Conservation (phyloP, 495 filamentous ascomycete species). For the Paragyromitra xinjiangensis region DNA sequence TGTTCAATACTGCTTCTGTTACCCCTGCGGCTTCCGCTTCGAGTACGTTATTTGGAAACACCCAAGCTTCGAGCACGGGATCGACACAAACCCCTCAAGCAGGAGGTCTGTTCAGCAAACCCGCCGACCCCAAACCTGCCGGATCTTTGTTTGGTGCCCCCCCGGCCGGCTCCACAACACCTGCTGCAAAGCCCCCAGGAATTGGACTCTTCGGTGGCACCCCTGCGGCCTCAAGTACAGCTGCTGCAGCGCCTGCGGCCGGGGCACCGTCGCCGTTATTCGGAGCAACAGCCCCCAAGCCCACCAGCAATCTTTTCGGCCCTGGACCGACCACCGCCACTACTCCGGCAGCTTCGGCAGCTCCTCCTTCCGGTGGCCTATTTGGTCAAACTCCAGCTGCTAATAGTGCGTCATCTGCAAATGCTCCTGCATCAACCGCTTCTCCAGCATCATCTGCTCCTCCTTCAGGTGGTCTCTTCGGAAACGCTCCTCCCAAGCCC, state of each 20-base stretch:
- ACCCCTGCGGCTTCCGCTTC: constrained; percentile 13
- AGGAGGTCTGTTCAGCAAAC: constrained; percentile 41
- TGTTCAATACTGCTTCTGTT: constrained; percentile 28
- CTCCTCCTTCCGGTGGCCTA: constrained; percentile 20
- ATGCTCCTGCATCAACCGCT: constrained; percentile 27
- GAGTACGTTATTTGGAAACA: constrained; percentile 43
- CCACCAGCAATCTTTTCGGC: constrained; percentile 19
- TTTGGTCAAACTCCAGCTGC: constrained; percentile 26
- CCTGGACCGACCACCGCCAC: constrained; percentile 11
- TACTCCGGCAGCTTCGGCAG: constrained; percentile 17
- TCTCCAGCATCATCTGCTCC: constrained; percentile 21
- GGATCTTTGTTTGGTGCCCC: constrained; percentile 37
- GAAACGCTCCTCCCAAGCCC: constrained; percentile 21
- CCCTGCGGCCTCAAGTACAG: constrained; percentile 29
- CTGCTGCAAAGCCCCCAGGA: constrained; percentile 49
- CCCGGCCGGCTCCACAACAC: constrained; percentile 46
- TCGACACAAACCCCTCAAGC: constrained; percentile 39
- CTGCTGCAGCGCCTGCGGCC: constrained; percentile 33
- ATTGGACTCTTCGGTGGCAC: constrained; percentile 28
- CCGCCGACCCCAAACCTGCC: constrained; percentile 25
- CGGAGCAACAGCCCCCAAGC: constrained; percentile 19
- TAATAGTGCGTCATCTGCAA: neutral
- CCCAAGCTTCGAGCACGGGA: constrained; percentile 17
- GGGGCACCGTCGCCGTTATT: constrained; percentile 22
- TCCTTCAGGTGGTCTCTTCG: constrained; percentile 33